phyloP scores from a whole-genome alignment of 2,329 filamentous ascomycete species.

The Botrytis galanthina region DNA sequence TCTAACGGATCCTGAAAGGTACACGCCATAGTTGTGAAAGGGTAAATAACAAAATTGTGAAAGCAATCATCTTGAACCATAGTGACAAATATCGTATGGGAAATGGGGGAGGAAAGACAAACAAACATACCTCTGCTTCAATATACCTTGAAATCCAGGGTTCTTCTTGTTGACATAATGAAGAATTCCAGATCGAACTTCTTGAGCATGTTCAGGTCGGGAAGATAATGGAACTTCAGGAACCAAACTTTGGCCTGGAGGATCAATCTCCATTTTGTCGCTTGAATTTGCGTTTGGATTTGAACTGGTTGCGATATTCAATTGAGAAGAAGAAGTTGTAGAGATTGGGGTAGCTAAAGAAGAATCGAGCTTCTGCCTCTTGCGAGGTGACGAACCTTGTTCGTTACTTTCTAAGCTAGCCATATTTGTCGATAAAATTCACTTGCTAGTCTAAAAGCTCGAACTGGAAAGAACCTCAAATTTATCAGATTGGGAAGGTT shows the following conservation, averaged over 20 bases:
- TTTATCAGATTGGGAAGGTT: background rate
- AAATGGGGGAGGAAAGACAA: background rate
- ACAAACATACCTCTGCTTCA: constrained; percentile 61
- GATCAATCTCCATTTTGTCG: constrained; percentile 23
- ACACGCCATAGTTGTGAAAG: background rate
- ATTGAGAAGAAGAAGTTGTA: background rate
- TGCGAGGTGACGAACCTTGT: constrained; percentile 24
- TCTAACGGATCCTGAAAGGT: background rate
- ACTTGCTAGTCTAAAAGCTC: background rate
- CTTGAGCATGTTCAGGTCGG: constrained; percentile 25
- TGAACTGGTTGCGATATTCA: background rate
- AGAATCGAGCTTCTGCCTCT: constrained; percentile 27
- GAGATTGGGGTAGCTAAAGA: constrained; percentile 17
- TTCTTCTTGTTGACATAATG: constrained; percentile 58
- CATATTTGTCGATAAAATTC: constrained; percentile 25
- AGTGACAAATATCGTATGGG: background rate
- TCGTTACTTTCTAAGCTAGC: constrained; percentile 23
- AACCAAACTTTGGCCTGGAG: constrained; percentile 2
- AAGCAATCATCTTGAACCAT: background rate
- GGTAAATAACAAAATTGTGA: background rate
- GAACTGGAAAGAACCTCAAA: background rate
- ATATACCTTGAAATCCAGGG: constrained; percentile 58
- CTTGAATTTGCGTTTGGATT: background rate
- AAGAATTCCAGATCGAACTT: constrained; percentile 55
- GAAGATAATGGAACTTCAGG: constrained; percentile 21